phyloP scores from a whole-genome alignment of 805 yeast genomes.

The Yarrowia bubula region DNA sequence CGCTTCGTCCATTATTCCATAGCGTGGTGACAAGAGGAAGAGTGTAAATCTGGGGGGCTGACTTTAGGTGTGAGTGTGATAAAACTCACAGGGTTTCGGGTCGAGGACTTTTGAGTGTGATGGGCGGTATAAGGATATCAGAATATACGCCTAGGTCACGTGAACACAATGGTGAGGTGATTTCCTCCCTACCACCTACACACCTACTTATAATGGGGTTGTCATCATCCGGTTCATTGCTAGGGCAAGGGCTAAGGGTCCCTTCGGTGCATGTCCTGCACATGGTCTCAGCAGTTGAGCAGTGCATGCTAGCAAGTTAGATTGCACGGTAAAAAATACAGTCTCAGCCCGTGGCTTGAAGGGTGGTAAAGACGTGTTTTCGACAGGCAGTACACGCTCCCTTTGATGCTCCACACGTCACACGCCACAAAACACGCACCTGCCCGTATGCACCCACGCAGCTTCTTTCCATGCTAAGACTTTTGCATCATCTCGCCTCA shows the following conservation, averaged over 20 bases:
- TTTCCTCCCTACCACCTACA: no score
- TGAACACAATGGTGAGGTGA: no score
- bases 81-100: slow-evolving; percentile 15
- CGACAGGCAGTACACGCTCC: no score
- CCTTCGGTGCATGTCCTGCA: slow-evolving; percentile 24
- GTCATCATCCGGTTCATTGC: neutral
- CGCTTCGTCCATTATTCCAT: slow-evolving; percentile 25
- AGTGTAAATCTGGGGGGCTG: neutral
- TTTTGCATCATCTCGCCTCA: slow-evolving; percentile 7
- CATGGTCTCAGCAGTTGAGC: slow-evolving; percentile 22
- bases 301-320: neutral
- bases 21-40: neutral
- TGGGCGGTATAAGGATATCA: no score
- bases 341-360: no score
- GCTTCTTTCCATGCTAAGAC: no score
- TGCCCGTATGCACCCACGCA: no score
- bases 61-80: neutral
- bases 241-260: slow-evolving; percentile 16
- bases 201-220: no score
- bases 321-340: neutral
- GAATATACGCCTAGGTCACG: no score
- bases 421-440: no score
- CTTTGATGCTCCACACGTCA: no score
- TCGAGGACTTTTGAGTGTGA: neutral
- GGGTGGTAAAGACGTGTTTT: no score